Base-by-base conservation (phyloP, 83 land plant species). In the Picea abies region DNA sequence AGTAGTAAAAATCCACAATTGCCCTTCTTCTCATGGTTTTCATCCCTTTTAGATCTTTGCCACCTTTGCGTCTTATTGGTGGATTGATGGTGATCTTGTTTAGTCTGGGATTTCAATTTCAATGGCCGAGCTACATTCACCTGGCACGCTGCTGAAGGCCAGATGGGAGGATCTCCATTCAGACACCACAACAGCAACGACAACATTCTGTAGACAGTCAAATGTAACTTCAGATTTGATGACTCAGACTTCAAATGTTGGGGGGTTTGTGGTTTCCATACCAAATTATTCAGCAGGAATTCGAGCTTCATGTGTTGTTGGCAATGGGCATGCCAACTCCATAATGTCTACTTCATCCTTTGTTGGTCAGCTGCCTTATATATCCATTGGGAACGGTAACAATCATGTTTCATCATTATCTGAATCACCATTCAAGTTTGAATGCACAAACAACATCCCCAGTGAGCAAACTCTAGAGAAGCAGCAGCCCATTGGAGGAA, bases 201-300 rank as follows among this genome's bases (percentile, higher is more conserved):
- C 47, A 70, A 17, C 75, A 73, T 73, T 73, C 11, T 73, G 52
- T 73, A 39, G 77, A 11, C 77, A 73, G 26, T 73, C 49, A 20
- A 73, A 73, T 73, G 14, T 73, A 44, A 22, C 25, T 52, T n/a
- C 77, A 73, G 77, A 73, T 73, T 47, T 73, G n/a, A 52, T 29
- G 11, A 23, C 29, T n/a, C 77, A 73, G 77, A 73, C 16, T 47
- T 73, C 77, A 47, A 73, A 52, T 41, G 44, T 73, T 73, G 77
- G 77, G 47, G 77, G 77, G 77, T 73, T 73, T 23, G 44, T 73
- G 77, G 77, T 73, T 17, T 73, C 77, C 60, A 22, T 73, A 3
- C 77, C 60, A 73, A 73, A 73, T 41, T 73, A 73, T 73, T 73
- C 77, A n/a, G 23, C 77, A 47, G 60, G n/a, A 52, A 73, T 73